phyloP scores from a whole-genome alignment of 2,329 filamentous ascomycete species.

The Neoascochyta sp. region DNA sequence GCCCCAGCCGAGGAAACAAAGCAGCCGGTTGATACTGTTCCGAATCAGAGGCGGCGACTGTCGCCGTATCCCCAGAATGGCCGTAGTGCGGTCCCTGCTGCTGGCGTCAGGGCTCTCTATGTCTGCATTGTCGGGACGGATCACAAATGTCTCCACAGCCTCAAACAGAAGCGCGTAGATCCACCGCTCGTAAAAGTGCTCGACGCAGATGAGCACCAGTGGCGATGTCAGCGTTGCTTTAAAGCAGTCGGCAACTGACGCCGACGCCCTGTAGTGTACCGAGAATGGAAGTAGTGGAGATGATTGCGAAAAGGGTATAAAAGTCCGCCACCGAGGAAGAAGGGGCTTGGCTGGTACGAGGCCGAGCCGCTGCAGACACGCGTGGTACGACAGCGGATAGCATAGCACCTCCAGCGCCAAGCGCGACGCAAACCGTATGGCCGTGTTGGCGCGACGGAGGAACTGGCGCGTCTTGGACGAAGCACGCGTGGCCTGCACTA shows the following conservation, averaged over 20 bases:
- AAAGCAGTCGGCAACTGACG: slow-evolving; percentile 12
- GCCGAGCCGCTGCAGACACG: slow-evolving; percentile 28
- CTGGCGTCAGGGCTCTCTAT: slow-evolving; percentile 21
- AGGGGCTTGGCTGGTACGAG: slow-evolving; percentile 26
- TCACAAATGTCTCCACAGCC: slow-evolving; percentile 27
- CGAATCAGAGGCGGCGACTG: slow-evolving; percentile 21
- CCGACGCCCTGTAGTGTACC: slow-evolving; percentile 12
- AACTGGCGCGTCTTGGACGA: slow-evolving; percentile 17
- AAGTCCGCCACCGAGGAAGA: slow-evolving; percentile 23
- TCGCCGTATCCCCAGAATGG: slow-evolving; percentile 21
- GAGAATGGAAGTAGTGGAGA: slow-evolving; percentile 27
- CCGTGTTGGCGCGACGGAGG: slow-evolving; percentile 20
- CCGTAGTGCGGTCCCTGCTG: slow-evolving; percentile 17
- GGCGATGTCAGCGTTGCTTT: slow-evolving; percentile 25
- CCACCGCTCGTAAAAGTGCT: slow-evolving; percentile 26
- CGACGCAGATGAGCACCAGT: slow-evolving; percentile 21
- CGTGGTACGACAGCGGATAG: slow-evolving; percentile 34
- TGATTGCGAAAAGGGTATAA: slow-evolving; percentile 27
- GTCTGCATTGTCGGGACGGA: slow-evolving; percentile 30
- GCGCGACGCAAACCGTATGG: slow-evolving; percentile 21
- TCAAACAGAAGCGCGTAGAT: slow-evolving; percentile 26
- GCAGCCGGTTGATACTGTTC: slow-evolving; percentile 18
- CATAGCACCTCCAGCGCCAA: slow-evolving; percentile 26
- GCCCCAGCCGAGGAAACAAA: slow-evolving; percentile 27
- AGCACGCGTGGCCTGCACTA: slow-evolving; percentile 20